Conservation (phyloP, 768 basidiomycete genomes). For the Phanerodontia chrysosporium region DNA sequence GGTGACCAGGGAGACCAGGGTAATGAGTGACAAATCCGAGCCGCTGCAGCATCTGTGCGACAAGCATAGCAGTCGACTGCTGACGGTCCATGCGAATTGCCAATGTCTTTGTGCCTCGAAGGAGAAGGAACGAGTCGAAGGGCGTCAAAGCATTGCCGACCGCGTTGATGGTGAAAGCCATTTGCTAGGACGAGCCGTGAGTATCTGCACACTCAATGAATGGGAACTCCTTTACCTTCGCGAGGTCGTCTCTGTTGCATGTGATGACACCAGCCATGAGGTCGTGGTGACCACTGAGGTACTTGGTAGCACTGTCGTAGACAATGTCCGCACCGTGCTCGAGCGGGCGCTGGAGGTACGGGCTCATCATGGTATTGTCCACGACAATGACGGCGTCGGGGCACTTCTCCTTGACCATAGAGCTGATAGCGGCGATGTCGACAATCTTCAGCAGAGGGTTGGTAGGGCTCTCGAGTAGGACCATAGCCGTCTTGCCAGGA, state of each 20-base stretch:
- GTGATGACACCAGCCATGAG: slow-evolving; percentile 97
- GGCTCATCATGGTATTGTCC: slow-evolving; percentile 99
- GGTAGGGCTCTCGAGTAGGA: slow-evolving; percentile 94
- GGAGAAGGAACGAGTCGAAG: slow-evolving; percentile 93
- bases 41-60: slow-evolving; percentile 79
- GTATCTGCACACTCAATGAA: neutral
- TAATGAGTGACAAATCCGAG: slow-evolving; percentile 92
- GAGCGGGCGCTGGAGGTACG: slow-evolving; percentile 91
- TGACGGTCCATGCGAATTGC: slow-evolving; percentile 95
- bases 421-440: slow-evolving; percentile 80
- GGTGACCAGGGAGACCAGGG: slow-evolving; percentile 82
- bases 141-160: slow-evolving; percentile 93
- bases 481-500: slow-evolving; percentile 83
- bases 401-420: slow-evolving; percentile 77
- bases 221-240: slow-evolving; percentile 51
- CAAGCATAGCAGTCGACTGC: slow-evolving; percentile 73
- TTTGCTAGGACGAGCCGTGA: slow-evolving; percentile 47
- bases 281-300: slow-evolving; percentile 96
- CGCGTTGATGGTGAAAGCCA: slow-evolving; percentile 89
- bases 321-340: slow-evolving; percentile 97
- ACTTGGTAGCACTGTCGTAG: slow-evolving; percentile 97
- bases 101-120: slow-evolving; percentile 94
- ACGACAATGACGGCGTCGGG: slow-evolving; percentile 83
- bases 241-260: slow-evolving; percentile 87
- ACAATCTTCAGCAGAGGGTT: slow-evolving; percentile 95